Base-by-base conservation (phyloP, 2,329 filamentous ascomycete species). In the Scopulariopsis brevicaulis region DNA sequence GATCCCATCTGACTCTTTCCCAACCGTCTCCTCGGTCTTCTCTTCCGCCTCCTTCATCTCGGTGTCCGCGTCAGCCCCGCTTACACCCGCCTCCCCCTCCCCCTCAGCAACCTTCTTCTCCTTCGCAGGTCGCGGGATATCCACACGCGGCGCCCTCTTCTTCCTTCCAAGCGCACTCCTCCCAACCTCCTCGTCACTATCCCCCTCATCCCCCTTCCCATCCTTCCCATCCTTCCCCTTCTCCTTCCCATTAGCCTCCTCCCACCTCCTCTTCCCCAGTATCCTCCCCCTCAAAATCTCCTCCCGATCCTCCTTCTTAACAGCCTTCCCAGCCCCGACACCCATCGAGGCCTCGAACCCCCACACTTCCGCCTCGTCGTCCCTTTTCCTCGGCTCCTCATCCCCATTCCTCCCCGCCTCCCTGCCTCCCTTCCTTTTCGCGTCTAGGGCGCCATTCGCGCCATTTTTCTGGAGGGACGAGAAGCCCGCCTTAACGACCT, bases 381-480 rank as follows among this genome's bases (percentile, higher is more conserved):
- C 76, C 20, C 11, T 77, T 62, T 40, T 75, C 76, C 25, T 71
- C 68, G 63, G 75, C 46, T 20, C 34, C n/a, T 52, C 34, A 75
- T 43, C 67, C 66, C 43, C 63, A 62, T 32, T 62, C 35, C 12
- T 56, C 60, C 4, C 61, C 61, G 10, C 63, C 24, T 24, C 28
- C 11, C 32, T 22, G 24, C 24, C 43, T 7, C 14, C 25, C 12
- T 51, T 51, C 7, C n/a, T 18, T 3, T 3, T 25, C 15, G 48
- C 48, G 24, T 51, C 10, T 24, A 24, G 20, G 20, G 14, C 25
- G 18, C 24, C 25, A 10, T 22, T 48, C 43, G 43, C 12, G 50
- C 24, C 43, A 18, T 48, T 32, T 8, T 32, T 32, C 8, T 32
- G 28, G 4, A 32, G 28, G 28, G 28, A 4, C 4, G 28, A 32